A percentile compares a stretch with the other conserved stretches of the same genome.
Conservation (phyloP, 306 rosid species). For the Pterocarpus macrocarpus region DNA sequence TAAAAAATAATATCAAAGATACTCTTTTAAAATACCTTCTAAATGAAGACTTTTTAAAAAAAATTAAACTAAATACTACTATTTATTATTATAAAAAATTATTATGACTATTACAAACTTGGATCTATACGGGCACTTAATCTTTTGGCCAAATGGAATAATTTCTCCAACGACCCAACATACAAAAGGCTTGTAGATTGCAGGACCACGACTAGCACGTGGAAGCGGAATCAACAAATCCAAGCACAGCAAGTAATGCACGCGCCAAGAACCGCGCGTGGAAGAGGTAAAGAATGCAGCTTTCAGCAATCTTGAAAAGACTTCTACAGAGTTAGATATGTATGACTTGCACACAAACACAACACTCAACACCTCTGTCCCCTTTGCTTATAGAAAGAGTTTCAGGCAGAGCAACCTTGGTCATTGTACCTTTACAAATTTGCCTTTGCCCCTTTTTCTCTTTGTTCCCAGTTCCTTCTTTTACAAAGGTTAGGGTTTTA, state of each 20-base stretch:
- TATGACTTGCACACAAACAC: slow-evolving; percentile 53
- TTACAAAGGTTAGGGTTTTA: slow-evolving; percentile 60
- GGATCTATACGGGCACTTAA: too few relatives aligned
- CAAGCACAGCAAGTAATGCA: not conserved
- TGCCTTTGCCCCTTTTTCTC: slow-evolving; percentile 40
- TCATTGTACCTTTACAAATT: slow-evolving; percentile 47
- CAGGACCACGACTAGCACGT: not conserved
- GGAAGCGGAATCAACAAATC: not conserved
- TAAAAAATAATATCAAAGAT: too few relatives aligned
- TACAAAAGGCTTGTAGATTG: not conserved
- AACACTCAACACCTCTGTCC: not conserved
- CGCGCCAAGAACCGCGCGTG: slow-evolving; percentile 50
- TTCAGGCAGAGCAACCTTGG: slow-evolving; percentile 46
- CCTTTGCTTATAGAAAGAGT: slow-evolving; percentile 33
- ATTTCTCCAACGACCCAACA: not conserved
- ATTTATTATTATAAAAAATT: too few relatives aligned
- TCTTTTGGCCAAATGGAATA: too few relatives aligned
- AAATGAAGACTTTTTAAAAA: too few relatives aligned
- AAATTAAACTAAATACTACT: too few relatives aligned
- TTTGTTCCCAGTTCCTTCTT: slow-evolving; percentile 46
- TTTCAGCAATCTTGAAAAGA: not conserved
- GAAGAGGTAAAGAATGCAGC: not conserved
- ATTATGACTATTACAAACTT: too few relatives aligned
- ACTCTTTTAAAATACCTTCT: too few relatives aligned
- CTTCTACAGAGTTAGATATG: slow-evolving; percentile 42